These are phyloP conservation scores for Aspergillus sp. DNA, from an alignment of 2,329 filamentous ascomycete species.

Conservation along the genomic window DNA sequence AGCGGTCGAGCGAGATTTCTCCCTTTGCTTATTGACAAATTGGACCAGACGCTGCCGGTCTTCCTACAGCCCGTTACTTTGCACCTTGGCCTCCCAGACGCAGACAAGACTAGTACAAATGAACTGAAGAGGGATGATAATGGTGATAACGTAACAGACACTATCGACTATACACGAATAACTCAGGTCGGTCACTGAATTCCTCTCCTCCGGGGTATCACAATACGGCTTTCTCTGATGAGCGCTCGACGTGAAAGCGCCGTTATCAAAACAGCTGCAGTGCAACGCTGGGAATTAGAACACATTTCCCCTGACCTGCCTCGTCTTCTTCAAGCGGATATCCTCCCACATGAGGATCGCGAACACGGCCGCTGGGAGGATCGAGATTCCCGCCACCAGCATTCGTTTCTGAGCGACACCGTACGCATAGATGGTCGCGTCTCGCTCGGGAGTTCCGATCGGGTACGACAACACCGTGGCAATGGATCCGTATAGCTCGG, in stretches of 20 bases:
- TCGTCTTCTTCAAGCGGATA: slow-evolving; percentile 6
- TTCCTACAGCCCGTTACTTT: slow-evolving; percentile 20
- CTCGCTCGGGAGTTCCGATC: slow-evolving; percentile 40
- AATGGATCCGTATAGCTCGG: slow-evolving; percentile 16
- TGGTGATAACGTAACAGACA: neutral
- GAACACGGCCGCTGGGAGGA: slow-evolving; percentile 3
- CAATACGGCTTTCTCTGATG: neutral
- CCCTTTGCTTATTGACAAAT: slow-evolving; percentile 72
- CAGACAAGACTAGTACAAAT: neutral
- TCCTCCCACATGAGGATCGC: slow-evolving; percentile 8
- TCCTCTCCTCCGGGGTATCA: neutral
- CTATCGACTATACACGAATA: slow-evolving; percentile 23
- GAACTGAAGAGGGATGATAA: neutral
- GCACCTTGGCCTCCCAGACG: slow-evolving; percentile 20
- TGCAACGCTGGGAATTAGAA: neutral
- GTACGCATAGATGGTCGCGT: slow-evolving; percentile 40
- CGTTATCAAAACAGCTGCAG: neutral
- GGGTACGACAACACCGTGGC: slow-evolving; percentile 32
- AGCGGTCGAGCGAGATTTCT: slow-evolving; percentile 74
- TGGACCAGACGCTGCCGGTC: slow-evolving; percentile 66
- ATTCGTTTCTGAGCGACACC: neutral
- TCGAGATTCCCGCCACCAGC: neutral
- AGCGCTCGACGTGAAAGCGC: neutral
- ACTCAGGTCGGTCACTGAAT: slow-evolving; percentile 22
- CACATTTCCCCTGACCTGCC: slow-evolving; percentile 10